Evolutionary conservation across 768 basidiomycete genomes (phyloP), one percentile per base, ranked within the genome.

Genomic region (Mrakia frigida): DNA sequence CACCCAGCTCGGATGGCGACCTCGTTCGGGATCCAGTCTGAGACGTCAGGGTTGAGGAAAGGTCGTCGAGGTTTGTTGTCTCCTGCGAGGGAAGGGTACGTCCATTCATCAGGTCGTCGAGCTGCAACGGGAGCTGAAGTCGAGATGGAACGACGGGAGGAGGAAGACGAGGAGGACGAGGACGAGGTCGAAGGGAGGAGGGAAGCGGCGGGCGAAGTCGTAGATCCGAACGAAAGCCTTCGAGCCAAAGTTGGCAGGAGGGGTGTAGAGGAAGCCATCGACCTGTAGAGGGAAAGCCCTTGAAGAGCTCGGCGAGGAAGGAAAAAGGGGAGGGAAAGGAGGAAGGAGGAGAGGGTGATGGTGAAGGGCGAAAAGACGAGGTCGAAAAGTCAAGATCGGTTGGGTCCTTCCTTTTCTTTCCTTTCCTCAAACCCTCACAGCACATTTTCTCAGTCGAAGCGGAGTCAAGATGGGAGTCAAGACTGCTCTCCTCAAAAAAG

Each of bases 51-150:
- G 52, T 77, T 77, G 4, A 77, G 50, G 43, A 77, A 77, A 35
- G 77, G 77, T 46, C 77, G 33, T 28, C 77, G 39, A n/a, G 77
- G 77, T n/a, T 69, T 67, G 65, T 77, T 74, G 73, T 77, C 77
- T 28, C 77, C 77, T 28, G 25, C 39, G 18, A 41, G 50, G 16
- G 77, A 77, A 46, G 77, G 77, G 59, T 77, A 77, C 2, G 63
- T 46, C 77, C 77, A 77, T 37, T 77, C 77, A 16, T 77, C 76
- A 41, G 70, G 76, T 35, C 60, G 70, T 60, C 76, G 70, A 61
- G 67, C 69, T 6, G 23, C 16, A 3, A 31, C 35, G 9, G 70
- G 52, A 6, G 61, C 31, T 3, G 76, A 71, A 41, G 41, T 31
- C 0, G 75, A 39, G 69, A 76, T 31, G 28, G 69, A 33, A 18